Percentiles rank a stretch among this genome's conserved stretches.
Evolutionary conservation across 192 early-diverging fungal genomes (phyloP).

Genomic region (Jimgerdemannia flammicorona): DNA sequence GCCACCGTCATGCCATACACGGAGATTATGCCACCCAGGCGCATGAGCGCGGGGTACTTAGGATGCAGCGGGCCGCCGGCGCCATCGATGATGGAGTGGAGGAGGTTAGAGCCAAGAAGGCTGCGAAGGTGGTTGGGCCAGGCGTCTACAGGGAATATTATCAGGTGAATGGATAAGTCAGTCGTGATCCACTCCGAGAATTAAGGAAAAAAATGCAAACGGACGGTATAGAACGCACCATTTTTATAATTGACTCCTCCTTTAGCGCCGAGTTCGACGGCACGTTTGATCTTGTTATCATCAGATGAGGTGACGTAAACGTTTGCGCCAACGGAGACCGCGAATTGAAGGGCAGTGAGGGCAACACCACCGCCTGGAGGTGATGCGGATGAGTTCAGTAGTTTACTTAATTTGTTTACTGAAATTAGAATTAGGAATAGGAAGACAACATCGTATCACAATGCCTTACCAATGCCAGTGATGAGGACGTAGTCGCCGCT

Average conservation of each 20-base stretch:
- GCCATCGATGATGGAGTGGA: conserved; percentile 64
- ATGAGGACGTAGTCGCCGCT: conserved; percentile 56
- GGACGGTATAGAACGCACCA: conserved; percentile 24
- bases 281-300: conserved; percentile 56
- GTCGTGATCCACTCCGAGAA: too few relatives aligned
- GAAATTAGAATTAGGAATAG: too few relatives aligned
- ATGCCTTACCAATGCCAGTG: conserved; percentile 54
- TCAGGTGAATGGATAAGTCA: not conserved
- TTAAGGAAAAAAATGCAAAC: not conserved
- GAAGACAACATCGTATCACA: too few relatives aligned
- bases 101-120: conserved; percentile 20
- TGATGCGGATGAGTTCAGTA: conserved; percentile 1
- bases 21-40: conserved; percentile 49
- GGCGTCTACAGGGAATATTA: conserved; percentile 21
- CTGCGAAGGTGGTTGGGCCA: conserved; percentile 44
- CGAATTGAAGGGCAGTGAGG: conserved; percentile 61
- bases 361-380: conserved; percentile 61
- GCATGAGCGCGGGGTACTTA: conserved; percentile 39
- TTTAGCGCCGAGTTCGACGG: conserved; percentile 57
- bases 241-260: conserved; percentile 71
- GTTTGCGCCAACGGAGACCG: conserved; percentile 59
- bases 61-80: conserved; percentile 50
- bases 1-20: conserved; percentile 59
- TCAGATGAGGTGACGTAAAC: conserved; percentile 69
- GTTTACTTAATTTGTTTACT: not conserved